Percentiles rank a stretch among this genome's conserved stretches.
Evolutionary conservation across 768 basidiomycete species (phyloP).

Genomic region (Lyophyllum shimeji): DNA sequence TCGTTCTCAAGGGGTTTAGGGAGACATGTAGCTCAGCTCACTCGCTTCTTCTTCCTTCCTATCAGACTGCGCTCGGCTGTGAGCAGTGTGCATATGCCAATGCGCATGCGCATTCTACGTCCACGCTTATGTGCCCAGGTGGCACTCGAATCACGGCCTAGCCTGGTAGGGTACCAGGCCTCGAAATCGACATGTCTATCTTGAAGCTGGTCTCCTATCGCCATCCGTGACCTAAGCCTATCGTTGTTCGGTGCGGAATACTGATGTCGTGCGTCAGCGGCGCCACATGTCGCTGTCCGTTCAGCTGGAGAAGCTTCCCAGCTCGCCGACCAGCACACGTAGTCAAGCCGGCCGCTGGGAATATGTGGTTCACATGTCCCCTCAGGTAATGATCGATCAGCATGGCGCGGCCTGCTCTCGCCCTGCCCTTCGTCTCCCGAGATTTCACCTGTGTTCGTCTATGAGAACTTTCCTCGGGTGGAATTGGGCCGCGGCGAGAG

Average conservation of each 20-base stretch:
- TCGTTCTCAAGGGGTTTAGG: background rate
- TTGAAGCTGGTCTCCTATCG: background rate
- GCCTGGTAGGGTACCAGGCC: background rate
- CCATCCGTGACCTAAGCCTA: background rate
- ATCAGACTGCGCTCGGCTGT: background rate
- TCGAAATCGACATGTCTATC: background rate
- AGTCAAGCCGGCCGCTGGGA: background rate
- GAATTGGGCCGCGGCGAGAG: background rate
- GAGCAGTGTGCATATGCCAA: background rate
- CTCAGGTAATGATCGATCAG: background rate
- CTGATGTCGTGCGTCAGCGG: background rate
- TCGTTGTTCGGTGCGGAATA: background rate
- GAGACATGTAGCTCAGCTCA: background rate
- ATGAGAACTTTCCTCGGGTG: background rate
- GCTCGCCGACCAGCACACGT: background rate
- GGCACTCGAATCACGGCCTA: background rate
- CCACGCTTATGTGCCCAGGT: background rate
- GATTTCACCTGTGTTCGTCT: background rate
- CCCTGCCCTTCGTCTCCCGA: background rate
- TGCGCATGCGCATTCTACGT: background rate
- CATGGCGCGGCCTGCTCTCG: background rate
- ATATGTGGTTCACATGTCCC: background rate
- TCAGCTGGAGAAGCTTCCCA: background rate
- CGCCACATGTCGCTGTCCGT: background rate
- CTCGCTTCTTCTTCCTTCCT: background rate